Percentiles rank a stretch among this genome's conserved stretches.
These are phyloP conservation scores for Helenozyma baotianmanensis DNA, from an alignment of 805 yeast genomes.

Conservation along the genomic window DNA sequence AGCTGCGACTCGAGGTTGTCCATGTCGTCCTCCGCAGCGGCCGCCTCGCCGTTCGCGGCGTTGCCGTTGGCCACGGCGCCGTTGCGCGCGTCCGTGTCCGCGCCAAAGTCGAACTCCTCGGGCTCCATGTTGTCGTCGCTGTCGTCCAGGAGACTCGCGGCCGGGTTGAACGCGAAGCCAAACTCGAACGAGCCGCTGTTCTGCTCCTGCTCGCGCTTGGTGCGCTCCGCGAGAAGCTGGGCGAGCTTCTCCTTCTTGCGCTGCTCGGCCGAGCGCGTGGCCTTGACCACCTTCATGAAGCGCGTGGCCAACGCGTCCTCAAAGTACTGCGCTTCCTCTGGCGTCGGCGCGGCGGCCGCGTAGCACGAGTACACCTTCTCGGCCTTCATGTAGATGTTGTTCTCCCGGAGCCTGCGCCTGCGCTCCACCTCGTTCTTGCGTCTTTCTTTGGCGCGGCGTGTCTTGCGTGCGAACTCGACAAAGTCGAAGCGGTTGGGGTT, in stretches of 20 bases:
- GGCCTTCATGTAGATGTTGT: slow-evolving; percentile 34
- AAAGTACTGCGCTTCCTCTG: slow-evolving; percentile 21
- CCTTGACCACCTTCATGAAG: slow-evolving; percentile 28
- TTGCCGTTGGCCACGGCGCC: neutral
- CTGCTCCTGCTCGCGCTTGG: slow-evolving; percentile 22
- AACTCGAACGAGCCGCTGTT: slow-evolving; percentile 24
- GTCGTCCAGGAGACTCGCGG: slow-evolving; percentile 13
- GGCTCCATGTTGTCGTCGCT: slow-evolving; percentile 11
- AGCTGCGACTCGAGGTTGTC: neutral
- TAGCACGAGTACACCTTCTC: slow-evolving; percentile 37
- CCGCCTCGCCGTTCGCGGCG: neutral
- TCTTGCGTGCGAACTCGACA: slow-evolving; percentile 49
- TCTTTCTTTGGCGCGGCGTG: slow-evolving; percentile 36
- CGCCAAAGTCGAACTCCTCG: slow-evolving; percentile 10
- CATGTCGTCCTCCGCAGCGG: neutral
- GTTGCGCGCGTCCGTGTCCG: neutral
- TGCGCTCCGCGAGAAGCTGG: slow-evolving; percentile 14
- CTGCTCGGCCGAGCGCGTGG: slow-evolving; percentile 25
- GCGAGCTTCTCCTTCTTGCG: slow-evolving; percentile 12
- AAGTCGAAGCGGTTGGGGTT: slow-evolving; percentile 42
- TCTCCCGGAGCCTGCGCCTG: slow-evolving; percentile 18
- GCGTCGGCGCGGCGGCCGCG: slow-evolving; percentile 20
- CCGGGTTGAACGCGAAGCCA: slow-evolving; percentile 31
- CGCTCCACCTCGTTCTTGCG: slow-evolving; percentile 18
- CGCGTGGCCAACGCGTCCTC: slow-evolving; percentile 20